Evolutionary conservation across 495 filamentous ascomycete species (phyloP), one percentile per base, ranked within the genome.

Genomic region (Aspergillus indologenus): DNA sequence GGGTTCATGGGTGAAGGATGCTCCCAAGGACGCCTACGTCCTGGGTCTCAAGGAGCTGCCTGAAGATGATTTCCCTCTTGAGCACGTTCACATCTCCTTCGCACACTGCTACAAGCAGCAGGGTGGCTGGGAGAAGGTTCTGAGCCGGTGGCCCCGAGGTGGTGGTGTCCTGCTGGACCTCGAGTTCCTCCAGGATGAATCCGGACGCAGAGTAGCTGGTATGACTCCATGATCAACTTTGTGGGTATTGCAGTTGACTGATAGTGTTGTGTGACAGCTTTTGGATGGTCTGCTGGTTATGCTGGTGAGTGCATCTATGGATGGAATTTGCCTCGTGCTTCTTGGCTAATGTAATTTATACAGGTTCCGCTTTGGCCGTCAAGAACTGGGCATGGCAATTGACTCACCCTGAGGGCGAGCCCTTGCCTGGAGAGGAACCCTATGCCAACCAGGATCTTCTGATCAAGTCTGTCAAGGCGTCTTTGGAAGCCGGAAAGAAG

Each of bases 11-110:
- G 79, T 79, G 44, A 76, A 73, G 65, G 78, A 81, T 67, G 90
- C 86, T 0, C 91, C 94, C 21, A 77, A 81, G 61, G 85, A 91
- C 57, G 84, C 92, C 66, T 90, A 91, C 66, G 90, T 96, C 65
- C 81, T 97, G 60, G 93, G 94, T 42, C 81, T 98, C 50, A 98
- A 98, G 82, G 94, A 97, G 78, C 81, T 97, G 17, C 90, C 90
- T 7, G 91, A 95, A 68, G 88, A 96, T 65, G 85, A 87, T 31
- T 91, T 92, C 68, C 91, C 92, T 40, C 84, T 97, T 51, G 86
- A 88, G 76, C 91, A 98, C 65, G 84, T 85, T 15, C 89, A 93
- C 71, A 83, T 98, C 60, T 88, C 91, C 61, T 96, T 96, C 65
- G 90, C 86, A 44, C 81, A 85, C 67, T 90, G 83, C 76, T 96